phyloP scores from a whole-genome alignment of 164 flowering plant species.

The Vitis cinerea region DNA sequence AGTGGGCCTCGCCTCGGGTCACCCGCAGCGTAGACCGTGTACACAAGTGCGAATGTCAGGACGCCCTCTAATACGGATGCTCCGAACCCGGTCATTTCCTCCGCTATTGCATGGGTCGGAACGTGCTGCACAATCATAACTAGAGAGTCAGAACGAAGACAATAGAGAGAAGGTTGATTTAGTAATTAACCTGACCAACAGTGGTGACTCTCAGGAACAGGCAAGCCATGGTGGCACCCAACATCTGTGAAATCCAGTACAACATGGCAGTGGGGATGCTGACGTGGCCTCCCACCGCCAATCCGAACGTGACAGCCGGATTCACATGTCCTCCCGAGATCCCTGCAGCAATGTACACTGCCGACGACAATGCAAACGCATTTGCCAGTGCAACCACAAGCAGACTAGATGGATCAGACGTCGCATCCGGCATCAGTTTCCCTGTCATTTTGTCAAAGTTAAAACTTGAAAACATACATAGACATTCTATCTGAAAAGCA shows the following conservation, averaged over 20 bases:
- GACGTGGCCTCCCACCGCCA: conserved; percentile 75
- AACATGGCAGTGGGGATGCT: conserved; percentile 59
- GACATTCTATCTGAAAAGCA: too few species aligned
- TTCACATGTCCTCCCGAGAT: conserved; percentile 84
- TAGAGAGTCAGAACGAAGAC: too few species aligned
- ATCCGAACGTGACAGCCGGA: conserved; percentile 85
- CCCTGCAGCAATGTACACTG: conserved; percentile 51
- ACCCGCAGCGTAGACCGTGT: conserved; percentile 57
- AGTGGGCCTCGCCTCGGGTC: conserved; percentile 50
- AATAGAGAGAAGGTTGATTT: too few species aligned
- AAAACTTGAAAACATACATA: too few species aligned
- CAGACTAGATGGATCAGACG: conserved; percentile 46
- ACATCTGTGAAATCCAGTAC: conserved; percentile 70
- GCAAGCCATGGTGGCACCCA: conserved; percentile 71
- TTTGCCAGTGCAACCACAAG: conserved; percentile 57
- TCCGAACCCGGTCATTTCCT: conserved; percentile 87
- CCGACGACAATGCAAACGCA: conserved; percentile 55
- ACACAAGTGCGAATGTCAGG: conserved; percentile 70
- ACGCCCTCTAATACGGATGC: conserved; percentile 67
- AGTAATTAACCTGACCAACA: conserved; percentile 45
- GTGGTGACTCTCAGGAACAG: conserved; percentile 47
- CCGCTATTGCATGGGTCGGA: conserved; percentile 48
- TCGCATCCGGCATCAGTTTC: conserved; percentile 40
- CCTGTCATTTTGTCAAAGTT: conserved; percentile 25
- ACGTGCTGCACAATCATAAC: conserved; percentile 37